These are phyloP conservation scores for Cutaneotrichosporon spelunceum DNA, from an alignment of 1,284 basidiomycete species.

Conservation along the genomic window DNA sequence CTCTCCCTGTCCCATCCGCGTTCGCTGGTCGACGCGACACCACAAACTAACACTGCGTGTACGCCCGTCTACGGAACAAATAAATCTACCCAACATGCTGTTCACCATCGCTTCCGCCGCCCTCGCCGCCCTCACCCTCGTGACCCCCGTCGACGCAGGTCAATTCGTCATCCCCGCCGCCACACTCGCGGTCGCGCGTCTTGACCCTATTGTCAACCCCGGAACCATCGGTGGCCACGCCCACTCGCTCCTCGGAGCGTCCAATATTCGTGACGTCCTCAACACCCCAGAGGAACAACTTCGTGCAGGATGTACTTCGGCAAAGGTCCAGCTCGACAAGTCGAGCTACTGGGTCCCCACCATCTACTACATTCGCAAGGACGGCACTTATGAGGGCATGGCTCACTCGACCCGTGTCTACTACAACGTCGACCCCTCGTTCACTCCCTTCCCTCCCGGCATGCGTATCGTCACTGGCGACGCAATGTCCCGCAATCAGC, in stretches of 20 bases:
- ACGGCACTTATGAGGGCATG: constrained; percentile 33
- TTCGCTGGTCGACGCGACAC: constrained; percentile 10
- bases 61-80: background rate
- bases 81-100: background rate
- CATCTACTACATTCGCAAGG: constrained; percentile 50
- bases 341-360: constrained; percentile 54
- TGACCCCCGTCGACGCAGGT: background rate
- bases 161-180: background rate
- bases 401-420: constrained; percentile 35
- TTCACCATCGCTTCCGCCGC: background rate
- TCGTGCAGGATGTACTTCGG: constrained; percentile 35
- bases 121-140: background rate
- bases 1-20: background rate
- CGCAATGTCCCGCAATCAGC: constrained; percentile 1
- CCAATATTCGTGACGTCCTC: constrained; percentile 32
- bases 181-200: constrained; percentile 15
- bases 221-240: constrained; percentile 44
- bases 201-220: constrained; percentile 51
- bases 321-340: constrained; percentile 49
- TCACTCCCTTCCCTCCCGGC: constrained; percentile 50
- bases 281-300: constrained; percentile 30
- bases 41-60: background rate
- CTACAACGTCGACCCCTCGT: constrained; percentile 28
- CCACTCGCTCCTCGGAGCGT: constrained; percentile 50
- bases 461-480: constrained; percentile 52